Evolutionary conservation across 495 filamentous ascomycete species (phyloP), one percentile per base, ranked within the genome.

Genomic region (Hyaloscypha bicolor): DNA sequence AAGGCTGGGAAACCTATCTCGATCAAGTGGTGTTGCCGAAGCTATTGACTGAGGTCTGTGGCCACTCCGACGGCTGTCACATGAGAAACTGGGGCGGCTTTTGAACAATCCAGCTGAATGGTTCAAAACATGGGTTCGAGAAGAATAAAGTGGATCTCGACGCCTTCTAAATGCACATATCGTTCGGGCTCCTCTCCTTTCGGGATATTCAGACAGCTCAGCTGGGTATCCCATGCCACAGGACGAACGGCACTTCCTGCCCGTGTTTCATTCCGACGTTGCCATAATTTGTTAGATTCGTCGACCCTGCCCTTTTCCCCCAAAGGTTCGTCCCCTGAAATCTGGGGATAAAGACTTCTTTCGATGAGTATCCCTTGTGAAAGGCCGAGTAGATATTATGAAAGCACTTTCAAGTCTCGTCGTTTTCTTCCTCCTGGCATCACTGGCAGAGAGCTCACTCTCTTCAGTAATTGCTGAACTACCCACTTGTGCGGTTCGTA

Each of bases 401-500:
- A 56, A 56, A 14, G 53, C 53, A 56, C 53, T 25, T 56, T 25
- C 21, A 25, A n/a, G 53, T 14, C 53, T 56, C 53, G 0, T 30
- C 53, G 8, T 56, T 16, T 56, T 56, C 53, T 56, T 30, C 19
- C 53, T 56, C 21, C 53, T 56, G 3, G 53, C n/a, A 16, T 56
- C 53, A 8, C 19, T 56, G n/a, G 21, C 30, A 29, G 53, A 6
- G n/a, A 56, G 53, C 21, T 56, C 53, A 0, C 19, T 56, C 53
- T 14, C 42, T 63, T 30, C 61, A 9, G 12, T 33, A 30, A 58
- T 65, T 60, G 25, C 37, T 29, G 21, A 58, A 51, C 35, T 65
- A 52, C 63, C 63, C 22, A 58, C 8, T 25, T 65, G 63, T 33
- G 63, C 52, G 14, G 63, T 65, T n/a, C 14, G 63, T 48, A 21